A percentile compares a stretch with the other conserved stretches of the same genome.
Evolutionary conservation across 495 filamentous ascomycete genomes (phyloP).

Genomic region (Pyrenopolyporus hunteri): DNA sequence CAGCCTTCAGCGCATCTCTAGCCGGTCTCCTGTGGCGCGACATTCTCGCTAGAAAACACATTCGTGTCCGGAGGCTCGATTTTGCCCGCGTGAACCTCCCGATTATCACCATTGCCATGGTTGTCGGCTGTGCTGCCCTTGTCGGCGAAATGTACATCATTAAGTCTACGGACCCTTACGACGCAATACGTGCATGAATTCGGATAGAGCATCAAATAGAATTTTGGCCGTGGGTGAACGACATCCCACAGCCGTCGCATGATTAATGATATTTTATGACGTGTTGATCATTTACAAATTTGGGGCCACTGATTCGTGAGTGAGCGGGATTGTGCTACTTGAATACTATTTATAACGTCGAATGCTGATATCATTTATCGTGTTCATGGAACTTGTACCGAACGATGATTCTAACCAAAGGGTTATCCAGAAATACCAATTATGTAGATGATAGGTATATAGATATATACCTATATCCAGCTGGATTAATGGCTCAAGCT

Average conservation of each 20-base stretch:
- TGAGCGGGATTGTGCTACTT: too few relatives aligned
- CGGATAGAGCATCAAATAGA: constrained; percentile 12
- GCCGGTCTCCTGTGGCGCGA: constrained; percentile 71
- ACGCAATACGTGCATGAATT: constrained; percentile 10
- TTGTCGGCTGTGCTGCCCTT: constrained; percentile 62
- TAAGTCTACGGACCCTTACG: constrained; percentile 39
- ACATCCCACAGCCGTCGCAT: constrained; percentile 10
- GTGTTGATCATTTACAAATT: too few relatives aligned
- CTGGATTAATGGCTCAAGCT: too few relatives aligned
- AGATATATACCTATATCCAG: too few relatives aligned
- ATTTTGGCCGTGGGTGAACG: constrained; percentile 12
- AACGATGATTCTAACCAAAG: too few relatives aligned
- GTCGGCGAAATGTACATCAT: constrained; percentile 64
- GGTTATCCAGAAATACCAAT: too few relatives aligned
- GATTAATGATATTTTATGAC: constrained; percentile 18
- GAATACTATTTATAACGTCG: too few relatives aligned
- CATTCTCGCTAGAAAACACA: constrained; percentile 67
- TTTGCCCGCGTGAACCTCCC: constrained; percentile 69
- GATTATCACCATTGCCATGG: constrained; percentile 71
- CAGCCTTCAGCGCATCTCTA: constrained; percentile 68
- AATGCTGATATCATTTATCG: too few relatives aligned
- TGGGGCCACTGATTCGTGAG: too few relatives aligned
- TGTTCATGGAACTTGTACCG: too few relatives aligned
- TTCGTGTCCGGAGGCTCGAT: constrained; percentile 60
- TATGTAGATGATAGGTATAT: too few relatives aligned